Conservation (phyloP, 768 basidiomycete genomes). For the Russula sp. region DNA sequence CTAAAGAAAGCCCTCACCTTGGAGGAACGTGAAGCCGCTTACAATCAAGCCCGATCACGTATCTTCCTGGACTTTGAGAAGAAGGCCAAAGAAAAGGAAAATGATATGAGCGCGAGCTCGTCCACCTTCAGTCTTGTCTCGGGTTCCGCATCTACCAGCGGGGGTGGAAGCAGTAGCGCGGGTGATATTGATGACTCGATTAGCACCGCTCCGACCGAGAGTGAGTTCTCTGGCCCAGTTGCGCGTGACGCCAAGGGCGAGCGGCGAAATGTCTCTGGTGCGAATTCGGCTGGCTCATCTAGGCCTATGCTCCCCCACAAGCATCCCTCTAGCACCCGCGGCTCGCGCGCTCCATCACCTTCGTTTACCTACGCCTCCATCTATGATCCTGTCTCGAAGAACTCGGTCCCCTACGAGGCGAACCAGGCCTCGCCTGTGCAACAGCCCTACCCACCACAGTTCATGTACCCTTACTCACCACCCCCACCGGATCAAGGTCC, state of each 20-base stretch:
- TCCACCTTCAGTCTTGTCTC: slow-evolving; percentile 66
- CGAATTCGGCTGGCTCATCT: slow-evolving; percentile 46
- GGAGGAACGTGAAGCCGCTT: slow-evolving; percentile 83
- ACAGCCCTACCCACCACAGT: slow-evolving; percentile 24
- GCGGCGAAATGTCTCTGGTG: slow-evolving; percentile 36
- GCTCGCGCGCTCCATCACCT: slow-evolving; percentile 68
- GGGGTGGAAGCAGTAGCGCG: slow-evolving; percentile 48
- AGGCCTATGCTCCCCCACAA: slow-evolving; percentile 48
- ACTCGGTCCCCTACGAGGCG: slow-evolving; percentile 29
- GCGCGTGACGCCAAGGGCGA: slow-evolving; percentile 50
- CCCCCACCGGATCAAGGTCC: slow-evolving; percentile 20
- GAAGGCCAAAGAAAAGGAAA: slow-evolving; percentile 47
- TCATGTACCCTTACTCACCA: slow-evolving; percentile 30
- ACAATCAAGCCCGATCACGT: slow-evolving; percentile 76
- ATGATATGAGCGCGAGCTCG: slow-evolving; percentile 69
- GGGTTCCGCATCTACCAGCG: slow-evolving; percentile 53
- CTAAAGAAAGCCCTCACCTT: slow-evolving; percentile 71
- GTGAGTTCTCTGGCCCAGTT: slow-evolving; percentile 65
- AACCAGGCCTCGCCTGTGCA: slow-evolving; percentile 26
- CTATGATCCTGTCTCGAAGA: slow-evolving; percentile 49
- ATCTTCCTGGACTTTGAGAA: slow-evolving; percentile 84
- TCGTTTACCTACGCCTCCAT: slow-evolving; percentile 68
- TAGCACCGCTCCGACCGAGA: slow-evolving; percentile 71
- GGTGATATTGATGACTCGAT: slow-evolving; percentile 62
- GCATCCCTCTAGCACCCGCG: slow-evolving; percentile 52